Percentiles rank a stretch among this genome's conserved stretches.
phyloP scores from a whole-genome alignment of 78 protist species.

The Isochrysis galbana region DNA sequence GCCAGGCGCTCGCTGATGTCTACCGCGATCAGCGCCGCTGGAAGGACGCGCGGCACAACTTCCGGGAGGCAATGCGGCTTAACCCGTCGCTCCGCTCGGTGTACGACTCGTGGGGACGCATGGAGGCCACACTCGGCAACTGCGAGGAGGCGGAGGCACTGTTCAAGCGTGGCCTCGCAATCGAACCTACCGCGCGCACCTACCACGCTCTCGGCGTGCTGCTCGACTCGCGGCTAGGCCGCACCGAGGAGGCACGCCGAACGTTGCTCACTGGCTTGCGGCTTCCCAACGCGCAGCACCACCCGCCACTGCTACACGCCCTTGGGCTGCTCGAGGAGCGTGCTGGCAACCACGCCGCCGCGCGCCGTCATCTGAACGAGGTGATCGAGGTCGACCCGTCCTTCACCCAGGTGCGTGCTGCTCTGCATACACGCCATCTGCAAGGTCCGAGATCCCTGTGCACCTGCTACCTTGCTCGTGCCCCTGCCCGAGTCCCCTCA shows the following conservation, averaged over 20 bases:
- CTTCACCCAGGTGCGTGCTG: no score
- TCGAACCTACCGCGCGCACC: background rate
- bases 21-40: background rate
- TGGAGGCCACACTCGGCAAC: background rate
- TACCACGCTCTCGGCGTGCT: slow-evolving; percentile 3
- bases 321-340: slow-evolving; percentile 8
- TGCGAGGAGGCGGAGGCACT: background rate
- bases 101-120: slow-evolving; percentile 28
- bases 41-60: background rate
- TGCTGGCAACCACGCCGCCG: background rate
- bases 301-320: slow-evolving; percentile 25
- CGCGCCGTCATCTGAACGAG: background rate
- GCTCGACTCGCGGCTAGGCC: background rate
- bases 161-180: background rate
- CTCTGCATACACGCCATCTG: no score
- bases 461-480: no score
- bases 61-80: background rate
- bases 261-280: background rate
- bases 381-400: background rate
- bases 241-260: background rate
- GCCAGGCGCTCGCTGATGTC: slow-evolving; percentile 11
- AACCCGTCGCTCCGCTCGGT: background rate
- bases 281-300: background rate
- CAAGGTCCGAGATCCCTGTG: no score
- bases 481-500: no score